Base-by-base conservation (phyloP, 352 stramenopile species). In the Phytophthora constricta region DNA sequence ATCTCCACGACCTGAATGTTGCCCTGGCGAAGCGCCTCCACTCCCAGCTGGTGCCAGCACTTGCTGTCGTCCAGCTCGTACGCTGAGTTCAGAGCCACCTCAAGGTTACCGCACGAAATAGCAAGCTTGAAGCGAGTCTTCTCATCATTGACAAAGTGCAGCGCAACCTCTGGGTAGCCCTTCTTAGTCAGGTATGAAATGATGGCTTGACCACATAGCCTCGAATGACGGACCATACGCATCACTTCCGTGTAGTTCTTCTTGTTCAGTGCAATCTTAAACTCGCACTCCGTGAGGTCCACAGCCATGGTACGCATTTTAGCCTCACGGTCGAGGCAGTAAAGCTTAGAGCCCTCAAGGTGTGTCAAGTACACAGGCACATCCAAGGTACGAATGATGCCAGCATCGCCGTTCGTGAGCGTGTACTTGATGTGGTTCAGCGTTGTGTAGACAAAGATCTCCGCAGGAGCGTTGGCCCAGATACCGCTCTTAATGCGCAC, bases 1-100 rank as follows among this genome's bases (percentile, higher is more conserved):
- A 99, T 99, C 79, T 99, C 98, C 27, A 99, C 98, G 66, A 99
- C 96, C 77, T 99, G 90, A 62, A 99, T 96, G 74, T 99, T 99
- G 63, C 98, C 98, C 82, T 99, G 98, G 14, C 97, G 92, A 52
- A 99, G 76, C 17, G 98, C 97, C 74, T 99, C 98, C 31, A 95
- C 93, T 34, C 97, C 98, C 17, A 99, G 84, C 66, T 99, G 90
- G 67, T 97, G 94, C 97, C 97, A 99, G 72, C 97, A 98, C 58
- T 97, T 91, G 65, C 96, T 93, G 74, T 98, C 96, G 33, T 98
- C 91, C 20, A 98, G 79, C 67, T 99, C 90, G 70, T 98, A 98
- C 0, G 96, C 96, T 45, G 93, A 98, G 73, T 98, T 97, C 80
- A 99, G 92, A 27, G 97, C 98, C 34, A 99, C 96, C 74, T 99